phyloP scores from a whole-genome alignment of 1,284 basidiomycete genomes.

The Heterobasidion irregulare region DNA sequence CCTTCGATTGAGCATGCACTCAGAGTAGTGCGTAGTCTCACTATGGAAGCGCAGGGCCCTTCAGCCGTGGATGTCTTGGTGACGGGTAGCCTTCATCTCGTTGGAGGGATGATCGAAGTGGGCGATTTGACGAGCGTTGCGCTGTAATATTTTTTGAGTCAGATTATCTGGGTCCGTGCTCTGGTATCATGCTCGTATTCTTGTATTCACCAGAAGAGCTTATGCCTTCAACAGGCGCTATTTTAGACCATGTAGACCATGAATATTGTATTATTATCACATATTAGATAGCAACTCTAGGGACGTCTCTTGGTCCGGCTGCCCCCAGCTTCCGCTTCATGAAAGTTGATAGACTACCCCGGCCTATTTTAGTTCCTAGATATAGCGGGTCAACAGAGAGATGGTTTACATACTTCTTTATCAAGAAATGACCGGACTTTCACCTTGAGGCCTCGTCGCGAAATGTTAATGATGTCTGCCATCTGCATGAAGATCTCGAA shows the following conservation, averaged over 20 bases:
- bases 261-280: constrained; percentile 9
- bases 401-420: constrained; percentile 33
- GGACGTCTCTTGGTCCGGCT: no score
- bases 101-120: constrained; percentile 92
- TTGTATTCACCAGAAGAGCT: not conserved
- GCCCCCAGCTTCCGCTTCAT: constrained; percentile 19
- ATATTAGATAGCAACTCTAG: no score
- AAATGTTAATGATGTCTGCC: constrained; percentile 21
- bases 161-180: no score
- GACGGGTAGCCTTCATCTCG: constrained; percentile 88
- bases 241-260: constrained; percentile 5
- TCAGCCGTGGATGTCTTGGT: constrained; percentile 63
- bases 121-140: constrained; percentile 66
- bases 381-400: not conserved
- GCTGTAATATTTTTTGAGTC: constrained; percentile 19
- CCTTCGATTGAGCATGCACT: constrained; percentile 89
- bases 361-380: not conserved
- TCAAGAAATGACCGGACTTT: constrained; percentile 49
- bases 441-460: constrained; percentile 26
- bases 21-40: constrained; percentile 42
- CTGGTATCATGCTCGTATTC: no score
- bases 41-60: constrained; percentile 11
- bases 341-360: constrained; percentile 42
- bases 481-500: constrained; percentile 44
- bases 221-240: constrained; percentile 13